These are phyloP conservation scores for Calonectria hawksworthii DNA, from an alignment of 2,329 filamentous ascomycete species.

Conservation along the genomic window DNA sequence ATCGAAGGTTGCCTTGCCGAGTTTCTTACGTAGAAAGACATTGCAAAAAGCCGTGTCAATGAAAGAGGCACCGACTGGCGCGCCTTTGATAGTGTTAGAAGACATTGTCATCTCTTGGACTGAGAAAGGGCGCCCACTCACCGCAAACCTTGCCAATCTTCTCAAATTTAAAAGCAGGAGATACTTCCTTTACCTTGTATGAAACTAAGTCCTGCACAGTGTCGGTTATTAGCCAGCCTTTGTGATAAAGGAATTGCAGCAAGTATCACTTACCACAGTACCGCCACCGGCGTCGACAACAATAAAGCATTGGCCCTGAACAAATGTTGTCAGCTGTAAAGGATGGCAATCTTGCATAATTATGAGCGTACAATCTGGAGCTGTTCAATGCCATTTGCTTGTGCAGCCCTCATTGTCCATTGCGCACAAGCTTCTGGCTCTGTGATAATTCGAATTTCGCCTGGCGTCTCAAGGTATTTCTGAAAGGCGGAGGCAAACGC, in stretches of 20 bases:
- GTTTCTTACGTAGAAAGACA: neutral
- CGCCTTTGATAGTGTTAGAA: neutral
- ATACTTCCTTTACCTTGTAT: neutral
- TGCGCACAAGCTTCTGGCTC: conserved; percentile 21
- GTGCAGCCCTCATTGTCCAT: neutral
- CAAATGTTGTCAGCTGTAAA: neutral
- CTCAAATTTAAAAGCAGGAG: neutral
- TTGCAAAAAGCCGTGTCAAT: neutral
- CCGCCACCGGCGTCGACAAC: conserved; percentile 22
- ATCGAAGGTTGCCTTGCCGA: neutral
- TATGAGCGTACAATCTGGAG: neutral
- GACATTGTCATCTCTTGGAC: neutral
- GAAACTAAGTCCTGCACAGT: neutral
- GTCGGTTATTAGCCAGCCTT: neutral
- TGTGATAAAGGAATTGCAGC: too few species aligned
- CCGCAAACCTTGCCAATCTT: neutral
- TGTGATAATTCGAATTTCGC: neutral
- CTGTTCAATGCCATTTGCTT: neutral
- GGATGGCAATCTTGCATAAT: neutral
- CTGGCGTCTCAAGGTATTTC: neutral
- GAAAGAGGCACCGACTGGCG: neutral
- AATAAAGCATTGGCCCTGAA: conserved; percentile 11
- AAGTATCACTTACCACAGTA: neutral
- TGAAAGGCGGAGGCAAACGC: neutral
- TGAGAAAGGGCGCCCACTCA: neutral